Conservation (phyloP, 2,329 filamentous ascomycete genomes). For the Cercospora zeina region DNA sequence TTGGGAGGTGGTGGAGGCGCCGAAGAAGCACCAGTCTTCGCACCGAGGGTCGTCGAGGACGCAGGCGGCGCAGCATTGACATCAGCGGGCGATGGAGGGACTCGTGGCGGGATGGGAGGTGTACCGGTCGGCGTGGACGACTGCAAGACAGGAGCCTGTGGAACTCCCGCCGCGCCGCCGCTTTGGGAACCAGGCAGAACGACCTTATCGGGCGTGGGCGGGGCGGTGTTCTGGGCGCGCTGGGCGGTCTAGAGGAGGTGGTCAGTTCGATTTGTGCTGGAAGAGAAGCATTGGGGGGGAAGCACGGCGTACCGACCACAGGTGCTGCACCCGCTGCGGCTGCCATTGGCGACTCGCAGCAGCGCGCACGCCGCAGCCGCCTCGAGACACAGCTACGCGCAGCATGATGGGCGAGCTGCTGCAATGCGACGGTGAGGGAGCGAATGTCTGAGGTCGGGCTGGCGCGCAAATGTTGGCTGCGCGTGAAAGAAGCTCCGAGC, state of each 20-base stretch:
- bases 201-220: conserved; percentile 36
- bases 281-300: not conserved
- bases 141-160: conserved; percentile 36
- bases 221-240: conserved; percentile 38
- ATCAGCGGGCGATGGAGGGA: conserved; percentile 32
- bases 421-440: conserved; percentile 4
- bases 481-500: not conserved
- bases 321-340: conserved; percentile 17
- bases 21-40: conserved; percentile 47
- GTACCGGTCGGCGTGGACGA: conserved; percentile 21
- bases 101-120: conserved; percentile 19
- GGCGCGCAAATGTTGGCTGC: conserved; percentile 5
- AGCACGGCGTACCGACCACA: conserved; percentile 5
- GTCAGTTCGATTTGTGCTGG: not conserved
- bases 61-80: conserved; percentile 27
- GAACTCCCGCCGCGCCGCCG: conserved; percentile 35
- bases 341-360: conserved; percentile 26
- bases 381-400: conserved; percentile 30
- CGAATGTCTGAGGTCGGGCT: not conserved
- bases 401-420: conserved; percentile 25
- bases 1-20: conserved; percentile 52
- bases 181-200: conserved; percentile 41
- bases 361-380: conserved; percentile 20
- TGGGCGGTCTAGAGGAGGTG: conserved; percentile 16
- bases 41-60: conserved; percentile 35